phyloP scores from a whole-genome alignment of 306 rosid genomes.

The Trifolium dubium region DNA sequence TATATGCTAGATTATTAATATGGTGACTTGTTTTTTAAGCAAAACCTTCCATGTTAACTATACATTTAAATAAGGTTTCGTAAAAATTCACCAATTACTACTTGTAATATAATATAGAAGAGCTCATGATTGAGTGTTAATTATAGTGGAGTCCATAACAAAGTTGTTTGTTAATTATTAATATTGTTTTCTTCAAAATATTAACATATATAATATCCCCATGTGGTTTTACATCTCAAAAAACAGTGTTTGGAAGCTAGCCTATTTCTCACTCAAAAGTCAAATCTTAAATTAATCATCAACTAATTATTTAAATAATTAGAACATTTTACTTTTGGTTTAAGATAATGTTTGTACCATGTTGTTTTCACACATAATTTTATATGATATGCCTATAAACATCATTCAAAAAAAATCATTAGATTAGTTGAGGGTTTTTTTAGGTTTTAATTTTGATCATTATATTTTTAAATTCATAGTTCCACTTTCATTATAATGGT shows the following conservation, averaged over 20 bases:
- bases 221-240: conserved; percentile 32
- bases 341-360: conserved; percentile 3
- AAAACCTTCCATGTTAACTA: neutral
- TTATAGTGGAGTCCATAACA: conserved; percentile 20
- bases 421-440: no score
- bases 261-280: conserved; percentile 34
- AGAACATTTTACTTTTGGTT: neutral
- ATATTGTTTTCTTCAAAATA: conserved; percentile 8
- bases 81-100: conserved; percentile 2
- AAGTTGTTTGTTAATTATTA: neutral
- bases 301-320: neutral
- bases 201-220: neutral
- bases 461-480: no score
- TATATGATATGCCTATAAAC: neutral
- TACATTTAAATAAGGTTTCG: neutral
- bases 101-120: neutral
- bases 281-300: conserved; percentile 35
- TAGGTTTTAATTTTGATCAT: no score
- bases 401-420: neutral
- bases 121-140: conserved; percentile 47
- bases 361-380: conserved; percentile 8
- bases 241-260: conserved; percentile 14
- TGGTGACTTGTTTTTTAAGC: neutral
- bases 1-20: neutral
- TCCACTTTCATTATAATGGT: no score